Conservation (phyloP, 2,329 filamentous ascomycete genomes). For the Plenodomus tracheiphilus region DNA sequence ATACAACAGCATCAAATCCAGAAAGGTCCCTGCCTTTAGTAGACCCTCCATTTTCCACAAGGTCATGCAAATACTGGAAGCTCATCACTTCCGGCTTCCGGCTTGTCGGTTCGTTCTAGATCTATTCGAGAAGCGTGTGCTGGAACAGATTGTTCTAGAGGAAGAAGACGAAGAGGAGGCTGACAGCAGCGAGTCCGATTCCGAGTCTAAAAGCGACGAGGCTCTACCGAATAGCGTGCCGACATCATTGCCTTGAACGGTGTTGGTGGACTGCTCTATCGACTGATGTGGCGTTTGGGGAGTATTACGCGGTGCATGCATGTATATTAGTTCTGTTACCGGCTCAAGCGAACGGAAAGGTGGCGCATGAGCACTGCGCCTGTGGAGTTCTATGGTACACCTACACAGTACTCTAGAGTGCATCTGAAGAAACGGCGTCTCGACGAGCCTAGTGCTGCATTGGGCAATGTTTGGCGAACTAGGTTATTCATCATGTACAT, state of each 20-base stretch:
- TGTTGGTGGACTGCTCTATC: background rate
- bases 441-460: constrained; percentile 7
- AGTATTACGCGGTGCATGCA: constrained; percentile 5
- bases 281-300: background rate
- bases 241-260: constrained; percentile 16
- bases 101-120: constrained; percentile 91
- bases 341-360: constrained; percentile 11
- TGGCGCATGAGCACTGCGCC: constrained; percentile 19
- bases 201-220: constrained; percentile 34
- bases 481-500: background rate
- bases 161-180: constrained; percentile 58
- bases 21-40: constrained; percentile 74
- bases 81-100: constrained; percentile 84
- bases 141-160: constrained; percentile 81
- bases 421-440: constrained; percentile 7
- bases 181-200: constrained; percentile 39
- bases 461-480: constrained; percentile 14
- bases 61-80: constrained; percentile 81
- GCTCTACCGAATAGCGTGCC: constrained; percentile 18
- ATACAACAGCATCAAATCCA: constrained; percentile 67
- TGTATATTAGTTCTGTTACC: constrained; percentile 6
- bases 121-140: constrained; percentile 87
- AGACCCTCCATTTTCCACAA: constrained; percentile 80
- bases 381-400: constrained; percentile 24
- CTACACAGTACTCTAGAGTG: constrained; percentile 4